Evolutionary conservation across 192 early-diverging fungal species (phyloP), one percentile per base, ranked within the genome.

Genomic region (Dispira simplex): DNA sequence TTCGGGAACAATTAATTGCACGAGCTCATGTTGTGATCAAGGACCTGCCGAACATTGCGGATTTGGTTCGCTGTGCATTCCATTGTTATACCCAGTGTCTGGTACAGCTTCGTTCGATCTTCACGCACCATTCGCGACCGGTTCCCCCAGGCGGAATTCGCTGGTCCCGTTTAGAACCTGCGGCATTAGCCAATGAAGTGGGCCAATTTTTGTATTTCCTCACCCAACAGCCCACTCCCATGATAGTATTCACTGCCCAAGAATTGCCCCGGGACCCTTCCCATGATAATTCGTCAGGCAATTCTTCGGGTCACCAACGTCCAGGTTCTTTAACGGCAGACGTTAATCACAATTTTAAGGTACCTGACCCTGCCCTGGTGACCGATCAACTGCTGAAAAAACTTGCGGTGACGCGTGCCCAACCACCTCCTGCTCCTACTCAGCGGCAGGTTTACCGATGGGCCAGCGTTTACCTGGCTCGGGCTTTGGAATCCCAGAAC

Each of bases 151-250:
- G 13, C 1, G 20, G 21, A 26, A 39, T 44, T 46, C 44, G 6
- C 43, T 20, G 23, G 26, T 43, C 59, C 18, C 44, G n/a, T 4
- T 20, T 62, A 43, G 5, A 62, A 6, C 18, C n/a, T 11, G 18
- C 59, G 39, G 28, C 39, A 20, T 18, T 62, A n/a, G 20, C 11
- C 6, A 44, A 39, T 45, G 59, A 62, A 25, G 5, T 62, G 44
- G 59, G 59, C 43, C 59, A 62, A 2, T 62, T 62, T 62, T 45
- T 62, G 12, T 62, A 46, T 21, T 62, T 32, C 4, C 18, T 62
- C 1, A 62, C 59, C n/a, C 32, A 45, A 16, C 14, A 44, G 8
- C 59, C 59, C 20, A 39, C 32, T 6, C 32, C 32, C 1, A 39
- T 39, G 32, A 39, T 39, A 6, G 32, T 39, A 39, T 39, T 39